Percentiles rank a stretch among this genome's conserved stretches.
phyloP scores from a whole-genome alignment of 352 stramenopile genomes.

The Blastocystis sp. region DNA sequence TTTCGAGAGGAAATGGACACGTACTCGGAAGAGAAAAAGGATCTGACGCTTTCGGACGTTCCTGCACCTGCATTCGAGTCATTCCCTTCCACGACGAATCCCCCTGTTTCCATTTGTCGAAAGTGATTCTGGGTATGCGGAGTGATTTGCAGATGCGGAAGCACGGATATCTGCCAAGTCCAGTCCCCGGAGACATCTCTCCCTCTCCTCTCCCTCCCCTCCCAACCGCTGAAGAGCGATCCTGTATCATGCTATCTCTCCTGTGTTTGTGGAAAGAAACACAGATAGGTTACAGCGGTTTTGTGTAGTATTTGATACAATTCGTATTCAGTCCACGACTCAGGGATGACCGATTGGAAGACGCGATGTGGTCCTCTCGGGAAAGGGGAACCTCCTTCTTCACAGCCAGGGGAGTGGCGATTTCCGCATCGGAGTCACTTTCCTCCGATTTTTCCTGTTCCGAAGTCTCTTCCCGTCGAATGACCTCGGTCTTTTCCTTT shows the following conservation, averaged over 20 bases:
- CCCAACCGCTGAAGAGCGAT: neutral
- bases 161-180: neutral
- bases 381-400: too few species aligned
- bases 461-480: neutral
- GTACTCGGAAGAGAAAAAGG: constrained; percentile 14
- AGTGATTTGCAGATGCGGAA: neutral
- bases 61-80: neutral
- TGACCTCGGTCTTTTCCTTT: neutral
- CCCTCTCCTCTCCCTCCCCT: neutral
- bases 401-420: constrained; percentile 13
- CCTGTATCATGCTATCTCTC: neutral
- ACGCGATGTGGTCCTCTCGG: neutral
- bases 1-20: constrained; percentile 59
- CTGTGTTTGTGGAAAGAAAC: neutral
- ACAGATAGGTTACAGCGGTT: neutral
- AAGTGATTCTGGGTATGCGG: neutral
- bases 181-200: neutral
- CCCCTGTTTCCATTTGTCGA: neutral
- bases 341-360: neutral
- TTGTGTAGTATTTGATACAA: constrained; percentile 31
- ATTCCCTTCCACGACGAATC: neutral
- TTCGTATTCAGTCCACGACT: neutral
- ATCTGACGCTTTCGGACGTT: neutral
- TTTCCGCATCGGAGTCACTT: constrained; percentile 2
- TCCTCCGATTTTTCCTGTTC: neutral